phyloP scores from a whole-genome alignment of 208 protist genomes.

The Angomonas deanei region DNA sequence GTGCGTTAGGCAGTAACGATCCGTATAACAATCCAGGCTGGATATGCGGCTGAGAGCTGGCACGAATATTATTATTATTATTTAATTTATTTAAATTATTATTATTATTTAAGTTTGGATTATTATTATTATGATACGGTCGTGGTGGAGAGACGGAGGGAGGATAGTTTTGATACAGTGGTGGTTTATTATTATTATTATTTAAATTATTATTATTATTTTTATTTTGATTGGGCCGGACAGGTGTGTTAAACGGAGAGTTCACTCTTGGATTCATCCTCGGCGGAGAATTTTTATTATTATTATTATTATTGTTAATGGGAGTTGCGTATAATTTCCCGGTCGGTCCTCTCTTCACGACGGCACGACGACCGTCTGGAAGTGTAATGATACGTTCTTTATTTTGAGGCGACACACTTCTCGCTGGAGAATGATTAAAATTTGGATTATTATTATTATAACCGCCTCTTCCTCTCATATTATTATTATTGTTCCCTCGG shows the following conservation, averaged over 20 bases:
- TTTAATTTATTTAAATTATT: not conserved
- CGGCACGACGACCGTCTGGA: conserved; percentile 1
- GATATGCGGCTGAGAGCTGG: conserved; percentile 14
- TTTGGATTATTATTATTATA: not conserved
- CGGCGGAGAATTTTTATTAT: not conserved
- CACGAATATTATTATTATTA: not conserved
- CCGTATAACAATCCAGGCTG: conserved; percentile 53
- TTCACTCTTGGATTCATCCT: not conserved
- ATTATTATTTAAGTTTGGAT: not conserved
- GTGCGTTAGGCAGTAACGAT: conserved; percentile 41
- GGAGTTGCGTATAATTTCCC: not conserved
- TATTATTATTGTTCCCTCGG: too few relatives aligned
- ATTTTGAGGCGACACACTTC: too few relatives aligned
- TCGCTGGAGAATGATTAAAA: too few relatives aligned
- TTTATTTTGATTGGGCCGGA: too few relatives aligned
- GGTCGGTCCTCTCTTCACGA: not conserved
- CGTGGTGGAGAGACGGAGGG: not conserved
- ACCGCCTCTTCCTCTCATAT: too few relatives aligned
- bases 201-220: too few relatives aligned
- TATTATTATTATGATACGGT: too few relatives aligned
- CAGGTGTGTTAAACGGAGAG: not conserved
- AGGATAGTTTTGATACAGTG: not conserved
- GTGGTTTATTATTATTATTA: too few relatives aligned
- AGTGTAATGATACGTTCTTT: not conserved
- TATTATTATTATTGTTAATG: not conserved